These are phyloP conservation scores for Aspergillus fructus DNA, from an alignment of 2,329 filamentous ascomycete species.

Conservation along the genomic window DNA sequence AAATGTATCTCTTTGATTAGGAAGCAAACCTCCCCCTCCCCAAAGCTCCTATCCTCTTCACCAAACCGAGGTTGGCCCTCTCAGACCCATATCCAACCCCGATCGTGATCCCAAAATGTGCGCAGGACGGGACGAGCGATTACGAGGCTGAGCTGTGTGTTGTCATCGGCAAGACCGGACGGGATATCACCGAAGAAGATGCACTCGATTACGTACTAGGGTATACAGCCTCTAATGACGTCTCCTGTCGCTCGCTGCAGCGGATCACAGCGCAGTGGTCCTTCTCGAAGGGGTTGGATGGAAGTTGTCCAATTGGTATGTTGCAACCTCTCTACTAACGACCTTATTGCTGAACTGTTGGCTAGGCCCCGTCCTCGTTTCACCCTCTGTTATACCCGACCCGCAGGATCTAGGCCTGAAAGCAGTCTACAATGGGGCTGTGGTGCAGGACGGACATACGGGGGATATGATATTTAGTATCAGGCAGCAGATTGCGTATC, in stretches of 20 bases:
- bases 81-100: not conserved
- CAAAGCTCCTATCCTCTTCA: not conserved
- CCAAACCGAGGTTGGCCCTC: too few relatives aligned
- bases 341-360: too few relatives aligned
- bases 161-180: not conserved
- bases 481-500: not conserved
- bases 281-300: too few relatives aligned
- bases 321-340: too few relatives aligned
- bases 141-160: too few relatives aligned
- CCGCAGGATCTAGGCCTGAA: not conserved
- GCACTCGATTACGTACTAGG: not conserved
- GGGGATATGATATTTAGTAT: not conserved
- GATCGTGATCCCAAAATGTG: not conserved
- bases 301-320: not conserved
- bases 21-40: slow-evolving; percentile 4
- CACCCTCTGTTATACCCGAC: not conserved
- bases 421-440: not conserved
- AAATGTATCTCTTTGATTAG: too few relatives aligned
- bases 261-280: too few relatives aligned
- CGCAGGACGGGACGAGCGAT: not conserved
- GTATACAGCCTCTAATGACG: not conserved
- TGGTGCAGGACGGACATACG: not conserved
- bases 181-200: not conserved
- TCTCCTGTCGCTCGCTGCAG: not conserved
- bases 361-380: slow-evolving; percentile 1